Evolutionary conservation across 139 green algal genomes (phyloP).

Genomic region (Chlorella sp.): DNA sequence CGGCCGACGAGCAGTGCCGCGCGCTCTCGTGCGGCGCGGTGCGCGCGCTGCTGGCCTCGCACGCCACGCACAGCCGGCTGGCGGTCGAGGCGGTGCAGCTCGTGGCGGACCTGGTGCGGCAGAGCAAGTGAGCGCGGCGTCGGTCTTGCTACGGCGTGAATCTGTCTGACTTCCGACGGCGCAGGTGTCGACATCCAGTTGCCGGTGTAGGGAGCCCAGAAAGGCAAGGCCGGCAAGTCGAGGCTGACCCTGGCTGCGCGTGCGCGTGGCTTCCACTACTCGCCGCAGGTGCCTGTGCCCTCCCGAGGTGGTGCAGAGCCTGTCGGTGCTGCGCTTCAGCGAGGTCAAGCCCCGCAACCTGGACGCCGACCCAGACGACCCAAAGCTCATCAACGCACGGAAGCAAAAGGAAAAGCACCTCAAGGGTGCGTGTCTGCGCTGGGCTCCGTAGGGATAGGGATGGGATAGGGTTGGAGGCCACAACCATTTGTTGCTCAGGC

Average conservation of each 20-base stretch:
- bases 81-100: conserved; percentile 73
- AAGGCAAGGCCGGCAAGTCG: no score
- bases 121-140: conserved; percentile 28
- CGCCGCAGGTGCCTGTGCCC: conserved; percentile 45
- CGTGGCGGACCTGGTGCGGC: conserved; percentile 78
- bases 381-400: background rate
- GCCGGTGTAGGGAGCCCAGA: no score
- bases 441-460: no score
- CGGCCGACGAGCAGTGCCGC: conserved; percentile 34
- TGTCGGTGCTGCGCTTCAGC: conserved; percentile 49
- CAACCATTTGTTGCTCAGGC: no score
- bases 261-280: no score
- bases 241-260: no score
- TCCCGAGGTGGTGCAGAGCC: conserved; percentile 38
- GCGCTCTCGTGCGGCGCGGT: conserved; percentile 33
- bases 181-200: no score
- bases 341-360: conserved; percentile 18
- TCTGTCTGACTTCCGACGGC: no score
- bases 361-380: background rate
- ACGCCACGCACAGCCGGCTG: conserved; percentile 21
- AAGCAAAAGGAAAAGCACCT: no score
- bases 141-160: background rate
- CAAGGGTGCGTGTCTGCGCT: no score
- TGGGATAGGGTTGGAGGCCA: no score
- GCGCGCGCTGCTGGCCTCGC: conserved; percentile 19